Base-by-base conservation (phyloP, 1,284 basidiomycete genomes). In the Leccinum subfulvum region DNA sequence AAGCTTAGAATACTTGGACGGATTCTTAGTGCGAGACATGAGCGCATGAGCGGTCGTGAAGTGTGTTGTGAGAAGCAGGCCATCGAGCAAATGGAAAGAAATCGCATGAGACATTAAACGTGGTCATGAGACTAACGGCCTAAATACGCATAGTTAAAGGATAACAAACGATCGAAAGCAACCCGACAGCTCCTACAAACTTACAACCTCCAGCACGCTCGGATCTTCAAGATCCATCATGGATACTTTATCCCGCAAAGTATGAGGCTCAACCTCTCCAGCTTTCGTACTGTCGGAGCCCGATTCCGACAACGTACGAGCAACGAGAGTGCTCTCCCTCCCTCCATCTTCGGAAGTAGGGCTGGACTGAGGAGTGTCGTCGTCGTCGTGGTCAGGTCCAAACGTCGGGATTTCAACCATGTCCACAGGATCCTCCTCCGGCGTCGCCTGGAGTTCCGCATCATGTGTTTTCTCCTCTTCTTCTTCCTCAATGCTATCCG, bases 401-500 rank as follows among this genome's bases (percentile, higher is more conserved):
- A 62, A 61, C 2, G 44, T 59, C 18, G 10, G 23, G 26, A 23
- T 60, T 26, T 66, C 58, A 2, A 57, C 54, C 51, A 47, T 47
- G 59, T 65, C 41, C 30, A 60, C 41, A 3, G 35, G 56, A 18
- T 61, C 60, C 18, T 4, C 49, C 16, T 8, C 37, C 7, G 21
- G 61, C 10, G 35, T 21, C 28, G 7, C 59, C 56, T 44, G 49
- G 26, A 41, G 49, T 14, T 61, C 62, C 18, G 56, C 57, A 18
- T 51, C 66, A 39, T 56, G 61, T 2, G 51, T 59, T 18, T 63
- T 71, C 14, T 75, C 70, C n/a, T 71, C 70, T 13, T 74, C 70
- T 56, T 68, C 67, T 60, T 73, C 74, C 51, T 71, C 70, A 16
- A 75, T 73, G 61, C 75, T 76, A 58, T 75, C 75, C n/a, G 75